Evolutionary conservation across 116 monocot genomes (phyloP), one percentile per base, ranked within the genome.

Genomic region (Dioscorea cayenensis): DNA sequence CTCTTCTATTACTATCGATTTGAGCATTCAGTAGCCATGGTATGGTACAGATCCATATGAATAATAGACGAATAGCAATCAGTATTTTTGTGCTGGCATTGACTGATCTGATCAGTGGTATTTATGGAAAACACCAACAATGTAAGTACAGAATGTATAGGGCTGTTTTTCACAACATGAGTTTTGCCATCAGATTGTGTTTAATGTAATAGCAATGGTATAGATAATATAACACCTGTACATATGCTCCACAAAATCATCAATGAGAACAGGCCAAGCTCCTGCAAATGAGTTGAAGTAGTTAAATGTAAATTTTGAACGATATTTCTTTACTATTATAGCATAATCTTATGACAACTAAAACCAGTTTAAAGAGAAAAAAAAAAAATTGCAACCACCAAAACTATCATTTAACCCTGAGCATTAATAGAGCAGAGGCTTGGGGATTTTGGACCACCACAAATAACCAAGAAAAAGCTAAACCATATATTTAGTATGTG

Each of bases 191-290:
- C 51, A 51, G 3, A 51, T 14, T 51, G 51, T 11, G 11, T 51
- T 51, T 51, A 4, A 51, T 17, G 11, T 14, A 51, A 51, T 14
- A 18, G 18, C 43, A 43, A 18, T 55, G 14, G n/a, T 14, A n/a
- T 55, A 19, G 5, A 55, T 12, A 61, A 64, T 28, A 49, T 51
- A 12, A 71, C 68, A 88, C 92, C 92, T 88, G 86, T 84, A 79
- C 83, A 92, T 86, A 64, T 92, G 86, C 71, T 92, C 92, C 22
- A 92, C 92, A 88, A 92, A 92, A 73, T 92, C 92, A 76, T 92
- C 92, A 79, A 92, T 84, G 13, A 92, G 81, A 79, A 92, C 88
- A 65, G 92, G 92, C 92, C 92, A 92, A 75, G 92, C 92, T 77
- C 88, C 92, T 92, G 67, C 22, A 72, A 49, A 78, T 60, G 14